Evolutionary conservation across 2,329 filamentous ascomycete species (phyloP).

Genomic region (Fusarium protoensiforme): DNA sequence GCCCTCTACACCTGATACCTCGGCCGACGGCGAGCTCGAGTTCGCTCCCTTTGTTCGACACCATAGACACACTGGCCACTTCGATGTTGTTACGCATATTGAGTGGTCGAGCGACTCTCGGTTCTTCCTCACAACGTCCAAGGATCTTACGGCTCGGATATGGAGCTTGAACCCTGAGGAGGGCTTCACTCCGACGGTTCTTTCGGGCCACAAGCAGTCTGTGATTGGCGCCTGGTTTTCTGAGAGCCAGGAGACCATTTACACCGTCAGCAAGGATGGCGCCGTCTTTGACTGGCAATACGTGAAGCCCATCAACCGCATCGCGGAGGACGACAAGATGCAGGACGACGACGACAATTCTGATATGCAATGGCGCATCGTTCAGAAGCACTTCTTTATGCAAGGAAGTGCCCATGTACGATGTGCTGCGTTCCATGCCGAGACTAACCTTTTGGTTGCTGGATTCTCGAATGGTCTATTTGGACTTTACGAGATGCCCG

Average conservation of each 20-base stretch:
- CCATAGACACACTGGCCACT: conserved; percentile 87
- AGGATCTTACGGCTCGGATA: conserved; percentile 91
- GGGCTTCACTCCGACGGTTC: conserved; percentile 87
- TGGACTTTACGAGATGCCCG: conserved; percentile 93
- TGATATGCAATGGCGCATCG: conserved; percentile 88
- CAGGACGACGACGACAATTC: conserved; percentile 67
- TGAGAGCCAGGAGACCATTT: conserved; percentile 92
- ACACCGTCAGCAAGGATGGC: conserved; percentile 97
- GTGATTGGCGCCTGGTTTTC: conserved; percentile 98
- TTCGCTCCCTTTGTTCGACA: conserved; percentile 95
- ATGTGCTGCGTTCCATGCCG: conserved; percentile 89
- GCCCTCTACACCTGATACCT: conserved; percentile 86
- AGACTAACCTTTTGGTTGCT: conserved; percentile 91
- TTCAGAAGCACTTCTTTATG: conserved; percentile 93
- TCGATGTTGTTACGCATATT: conserved; percentile 85
- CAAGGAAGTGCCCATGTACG: conserved; percentile 88
- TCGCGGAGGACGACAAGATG: conserved; percentile 70
- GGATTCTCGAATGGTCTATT: conserved; percentile 97
- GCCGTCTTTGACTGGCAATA: conserved; percentile 96
- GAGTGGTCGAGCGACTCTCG: conserved; percentile 97
- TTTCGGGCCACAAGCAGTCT: conserved; percentile 90
- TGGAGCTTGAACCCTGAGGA: conserved; percentile 93
- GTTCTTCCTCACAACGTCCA: conserved; percentile 93
- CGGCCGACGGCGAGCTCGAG: conserved; percentile 83
- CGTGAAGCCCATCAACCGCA: conserved; percentile 66